Conservation (phyloP, 2,329 filamentous ascomycete species). For the Zelopaecilomyces penicillatus region DNA sequence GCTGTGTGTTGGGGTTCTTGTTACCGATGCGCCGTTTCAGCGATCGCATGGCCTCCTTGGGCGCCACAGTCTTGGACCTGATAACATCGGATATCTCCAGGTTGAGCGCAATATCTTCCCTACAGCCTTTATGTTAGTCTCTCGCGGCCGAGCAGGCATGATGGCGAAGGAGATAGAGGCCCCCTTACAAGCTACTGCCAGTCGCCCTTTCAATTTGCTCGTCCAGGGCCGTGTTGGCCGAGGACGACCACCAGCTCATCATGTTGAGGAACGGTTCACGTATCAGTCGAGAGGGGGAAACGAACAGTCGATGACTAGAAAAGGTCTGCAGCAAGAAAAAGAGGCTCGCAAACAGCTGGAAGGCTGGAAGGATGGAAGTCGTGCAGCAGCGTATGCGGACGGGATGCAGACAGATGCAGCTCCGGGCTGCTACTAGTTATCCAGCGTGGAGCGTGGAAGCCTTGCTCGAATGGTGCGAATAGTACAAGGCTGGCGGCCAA, state of each 20-base stretch:
- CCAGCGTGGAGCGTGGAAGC: too few species aligned
- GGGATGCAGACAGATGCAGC: too few species aligned
- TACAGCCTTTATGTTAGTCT: slow-evolving; percentile 24
- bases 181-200: slow-evolving; percentile 74
- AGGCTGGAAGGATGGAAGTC: too few species aligned
- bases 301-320: not conserved
- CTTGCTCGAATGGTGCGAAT: too few species aligned
- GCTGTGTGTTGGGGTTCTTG: slow-evolving; percentile 94
- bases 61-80: slow-evolving; percentile 92
- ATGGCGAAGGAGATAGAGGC: slow-evolving; percentile 10
- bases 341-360: too few species aligned
- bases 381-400: too few species aligned
- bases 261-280: slow-evolving; percentile 27
- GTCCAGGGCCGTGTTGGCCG: slow-evolving; percentile 82
- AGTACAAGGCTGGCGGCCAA: too few species aligned
- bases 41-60: slow-evolving; percentile 96
- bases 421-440: not conserved
- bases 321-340: not conserved
- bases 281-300: slow-evolving; percentile 3
- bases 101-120: slow-evolving; percentile 94
- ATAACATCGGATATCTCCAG: slow-evolving; percentile 98
- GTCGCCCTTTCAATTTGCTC: slow-evolving; percentile 96
- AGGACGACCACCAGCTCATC: slow-evolving; percentile 97
- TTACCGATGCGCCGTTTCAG: slow-evolving; percentile 90
- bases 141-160: slow-evolving; percentile 5